Evolutionary conservation across 2,329 filamentous ascomycete genomes (phyloP).

Genomic region (Microdochium trichocladiopsis): DNA sequence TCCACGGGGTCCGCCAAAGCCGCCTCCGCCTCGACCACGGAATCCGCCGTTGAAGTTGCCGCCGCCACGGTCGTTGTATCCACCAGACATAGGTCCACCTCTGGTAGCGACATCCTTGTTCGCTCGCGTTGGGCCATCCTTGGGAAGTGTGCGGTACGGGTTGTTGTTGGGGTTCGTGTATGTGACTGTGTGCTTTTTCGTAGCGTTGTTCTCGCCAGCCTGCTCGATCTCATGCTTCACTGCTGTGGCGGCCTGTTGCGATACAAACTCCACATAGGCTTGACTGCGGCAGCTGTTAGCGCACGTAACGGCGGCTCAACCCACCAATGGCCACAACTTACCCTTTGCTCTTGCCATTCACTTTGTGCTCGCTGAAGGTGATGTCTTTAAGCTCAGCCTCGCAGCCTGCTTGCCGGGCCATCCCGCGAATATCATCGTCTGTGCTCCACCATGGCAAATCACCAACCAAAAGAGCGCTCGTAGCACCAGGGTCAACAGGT

Average conservation of each 20-base stretch:
- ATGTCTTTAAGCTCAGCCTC: constrained; percentile 86
- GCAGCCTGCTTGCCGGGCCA: constrained; percentile 70
- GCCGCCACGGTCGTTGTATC: constrained; percentile 35
- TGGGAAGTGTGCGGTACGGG: constrained; percentile 85
- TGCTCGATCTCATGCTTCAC: constrained; percentile 76
- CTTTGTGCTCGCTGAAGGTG: constrained; percentile 97
- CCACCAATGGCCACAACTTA: constrained; percentile 33
- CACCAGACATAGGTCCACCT: constrained; percentile 42
- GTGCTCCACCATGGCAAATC: constrained; percentile 96
- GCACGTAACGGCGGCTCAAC: background rate
- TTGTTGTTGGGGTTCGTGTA: constrained; percentile 75
- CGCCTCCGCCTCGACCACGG: constrained; percentile 16
- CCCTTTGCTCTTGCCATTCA: constrained; percentile 99
- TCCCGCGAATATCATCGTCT: constrained; percentile 88
- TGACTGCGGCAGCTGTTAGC: constrained; percentile 33
- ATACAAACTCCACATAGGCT: constrained; percentile 80
- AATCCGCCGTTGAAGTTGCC: constrained; percentile 15
- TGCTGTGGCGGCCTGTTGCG: constrained; percentile 78
- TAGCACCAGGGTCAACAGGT: constrained; percentile 52
- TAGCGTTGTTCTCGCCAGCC: constrained; percentile 45
- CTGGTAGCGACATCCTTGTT: constrained; percentile 50
- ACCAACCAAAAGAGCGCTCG: constrained; percentile 72
- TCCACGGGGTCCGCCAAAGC: constrained; percentile 17
- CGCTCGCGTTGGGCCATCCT: constrained; percentile 69
- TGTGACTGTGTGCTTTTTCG: constrained; percentile 65